These are phyloP conservation scores for Colletotrichum phormii DNA, from an alignment of 2,329 filamentous ascomycete species.

Conservation along the genomic window DNA sequence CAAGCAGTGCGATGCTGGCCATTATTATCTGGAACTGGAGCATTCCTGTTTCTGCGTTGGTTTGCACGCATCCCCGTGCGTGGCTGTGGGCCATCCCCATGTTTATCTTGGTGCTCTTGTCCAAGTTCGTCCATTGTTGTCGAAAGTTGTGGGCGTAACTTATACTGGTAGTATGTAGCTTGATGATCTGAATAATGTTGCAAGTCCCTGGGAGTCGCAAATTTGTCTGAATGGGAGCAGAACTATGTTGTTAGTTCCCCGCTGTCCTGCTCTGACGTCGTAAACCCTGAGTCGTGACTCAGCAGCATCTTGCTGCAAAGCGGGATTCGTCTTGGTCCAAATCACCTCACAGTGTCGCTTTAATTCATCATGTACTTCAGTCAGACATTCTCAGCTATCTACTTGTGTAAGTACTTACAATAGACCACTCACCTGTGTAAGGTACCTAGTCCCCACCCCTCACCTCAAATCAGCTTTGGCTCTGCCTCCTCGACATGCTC, in stretches of 20 bases:
- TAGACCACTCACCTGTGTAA: background rate
- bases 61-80: background rate
- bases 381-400: background rate
- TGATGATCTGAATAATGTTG: background rate
- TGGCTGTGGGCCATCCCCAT: background rate
- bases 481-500: background rate
- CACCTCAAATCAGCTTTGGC: background rate
- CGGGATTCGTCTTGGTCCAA: background rate
- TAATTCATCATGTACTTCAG: background rate
- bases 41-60: background rate
- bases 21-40: background rate
- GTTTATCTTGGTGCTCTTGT: too few relatives aligned
- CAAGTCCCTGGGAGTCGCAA: too few relatives aligned
- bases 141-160: too few relatives aligned
- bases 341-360: background rate
- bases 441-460: too few relatives aligned
- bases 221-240: too few relatives aligned
- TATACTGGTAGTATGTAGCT: background rate
- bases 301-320: background rate
- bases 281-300: too few relatives aligned
- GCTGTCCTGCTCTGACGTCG: background rate
- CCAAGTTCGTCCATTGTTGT: too few relatives aligned
- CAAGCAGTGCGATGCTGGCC: slow-evolving; percentile 8
- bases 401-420: background rate
- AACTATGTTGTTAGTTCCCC: background rate